These are phyloP conservation scores for Pseudopithomyces chartarum DNA, from an alignment of 2,329 filamentous ascomycete genomes.

Conservation along the genomic window DNA sequence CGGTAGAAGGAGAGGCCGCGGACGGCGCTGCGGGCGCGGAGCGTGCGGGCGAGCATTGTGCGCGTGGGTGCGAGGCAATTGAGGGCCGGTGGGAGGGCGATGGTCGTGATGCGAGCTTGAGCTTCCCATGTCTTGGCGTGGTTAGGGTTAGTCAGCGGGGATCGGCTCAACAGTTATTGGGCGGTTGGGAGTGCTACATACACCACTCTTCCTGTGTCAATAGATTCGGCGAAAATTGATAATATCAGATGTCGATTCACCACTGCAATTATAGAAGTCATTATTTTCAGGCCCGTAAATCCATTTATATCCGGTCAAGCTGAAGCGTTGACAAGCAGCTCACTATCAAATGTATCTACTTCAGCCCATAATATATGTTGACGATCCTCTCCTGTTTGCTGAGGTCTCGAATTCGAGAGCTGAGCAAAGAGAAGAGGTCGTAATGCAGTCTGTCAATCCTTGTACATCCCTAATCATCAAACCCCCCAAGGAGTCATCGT, in stretches of 20 bases:
- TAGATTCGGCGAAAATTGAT: not conserved
- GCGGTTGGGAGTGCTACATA: not conserved
- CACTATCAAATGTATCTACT: too few species aligned
- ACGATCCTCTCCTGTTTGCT: too few species aligned
- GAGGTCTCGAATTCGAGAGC: too few species aligned
- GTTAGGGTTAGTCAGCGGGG: conserved; percentile 6
- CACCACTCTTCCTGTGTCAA: not conserved
- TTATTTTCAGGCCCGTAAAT: too few species aligned
- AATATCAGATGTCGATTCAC: not conserved
- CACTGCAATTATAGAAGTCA: not conserved
- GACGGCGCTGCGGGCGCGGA: conserved; percentile 34
- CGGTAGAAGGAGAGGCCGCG: conserved; percentile 32
- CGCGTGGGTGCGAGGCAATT: conserved; percentile 8
- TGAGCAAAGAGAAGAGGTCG: too few species aligned
- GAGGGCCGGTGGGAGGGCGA: not conserved
- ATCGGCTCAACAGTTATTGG: not conserved
- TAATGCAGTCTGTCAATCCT: too few species aligned
- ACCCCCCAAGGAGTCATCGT: too few species aligned
- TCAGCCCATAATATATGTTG: too few species aligned
- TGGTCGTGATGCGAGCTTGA: conserved; percentile 7
- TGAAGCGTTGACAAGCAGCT: too few species aligned
- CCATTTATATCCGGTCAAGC: too few species aligned
- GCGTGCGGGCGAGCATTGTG: conserved; percentile 32
- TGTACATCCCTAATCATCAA: too few species aligned
- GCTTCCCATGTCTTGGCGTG: conserved; percentile 3